Evolutionary conservation across 257 asterid species (phyloP), one percentile per base, ranked within the genome.

Genomic region (Nicotiana sylvestris): DNA sequence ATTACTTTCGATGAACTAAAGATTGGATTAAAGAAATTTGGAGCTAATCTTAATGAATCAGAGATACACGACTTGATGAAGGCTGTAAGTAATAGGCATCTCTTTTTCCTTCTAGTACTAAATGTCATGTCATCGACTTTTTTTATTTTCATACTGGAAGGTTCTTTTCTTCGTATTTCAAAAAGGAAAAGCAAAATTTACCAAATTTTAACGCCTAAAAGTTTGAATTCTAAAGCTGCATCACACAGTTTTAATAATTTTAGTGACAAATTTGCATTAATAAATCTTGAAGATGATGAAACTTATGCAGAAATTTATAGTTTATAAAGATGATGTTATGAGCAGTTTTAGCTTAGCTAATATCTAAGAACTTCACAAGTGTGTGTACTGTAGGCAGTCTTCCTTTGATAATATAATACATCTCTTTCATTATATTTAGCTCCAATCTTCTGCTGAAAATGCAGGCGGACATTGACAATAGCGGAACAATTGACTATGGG

Each of bases 381-480:
- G 7, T 72, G 25, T 29, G 30, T 29, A 29, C 2, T 69, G 77
- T 70, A 70, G 11, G n/a, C 11, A 69, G n/a, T 43, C 61, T 74
- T n/a, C 37, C 21, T 60, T 9, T 4, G 64, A 58, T 9, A 18
- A 18, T 2, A 7, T 1, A 70, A n/a, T 81, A 8, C 6, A 2
- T 33, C 37, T 58, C 9, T 67, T 25, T n/a, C 49, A 30, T 58
- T 74, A 6, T 2, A 11, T 57, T 60, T 9, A 29, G 12, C 61
- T 46, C 7, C 37, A 66, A 16, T 12, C 10, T 6, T 25, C 27
- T 84, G 43, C 49, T 65, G 84, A 78, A 29, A 83, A 88, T 82
- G 81, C 88, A 95, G 99, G 98, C 98, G 9, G 98, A 95, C 83
- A 82, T 93, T 27, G 98, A 95, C 83, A 95, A 94, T 81, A 95